Base-by-base conservation (phyloP, 1,284 basidiomycete genomes). In the Papiliotrema fonsecae region DNA sequence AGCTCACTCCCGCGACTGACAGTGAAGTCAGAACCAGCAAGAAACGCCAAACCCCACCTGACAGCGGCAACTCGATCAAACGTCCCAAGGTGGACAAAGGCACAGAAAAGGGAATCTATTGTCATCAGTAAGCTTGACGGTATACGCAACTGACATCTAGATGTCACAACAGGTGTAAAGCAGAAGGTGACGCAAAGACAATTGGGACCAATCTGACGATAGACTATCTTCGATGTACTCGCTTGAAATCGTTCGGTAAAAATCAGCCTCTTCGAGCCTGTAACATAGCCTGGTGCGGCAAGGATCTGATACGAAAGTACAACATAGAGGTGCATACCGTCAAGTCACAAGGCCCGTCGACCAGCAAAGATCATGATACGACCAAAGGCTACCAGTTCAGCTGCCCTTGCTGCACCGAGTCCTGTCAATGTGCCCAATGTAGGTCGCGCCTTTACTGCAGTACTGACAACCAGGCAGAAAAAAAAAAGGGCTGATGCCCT, bases 361-460 rank as follows among this genome's bases (percentile, higher is more conserved):
- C 6, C 19, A 16, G 13, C 6, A 13, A 39, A 22, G 16, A 38
- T 6, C 48, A 47, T 7, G 49, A 40, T 6, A 43, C 51, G 30
- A 24, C 18, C 3, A 46, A 19, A 14, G 26, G 40, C n/a, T 56
- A 61, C 45, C 51, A 56, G 16, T 52, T 42, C 37, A 14, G 46
- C 10, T 69, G 67, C 49, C 65, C 65, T 2, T 60, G 60, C 31
- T 69, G 67, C 43, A 21, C 35, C 7, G 60, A 60, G 35, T 31
- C 51, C 25, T 69, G 67, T 45, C 55, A 64, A 44, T 55, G 53
- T 34, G 55, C 62, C n/a, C 46, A 41, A 3, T 69, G 66, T 66
- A 27, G 55, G 64, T 63, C 16, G 4, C 5, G 14, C 4, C 7
- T 14, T 13, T 7, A 22, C 22, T 4, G 21, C 32, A 16, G 4